phyloP scores from a whole-genome alignment of 441 rosid genomes.

The Flueggea neowawraea region DNA sequence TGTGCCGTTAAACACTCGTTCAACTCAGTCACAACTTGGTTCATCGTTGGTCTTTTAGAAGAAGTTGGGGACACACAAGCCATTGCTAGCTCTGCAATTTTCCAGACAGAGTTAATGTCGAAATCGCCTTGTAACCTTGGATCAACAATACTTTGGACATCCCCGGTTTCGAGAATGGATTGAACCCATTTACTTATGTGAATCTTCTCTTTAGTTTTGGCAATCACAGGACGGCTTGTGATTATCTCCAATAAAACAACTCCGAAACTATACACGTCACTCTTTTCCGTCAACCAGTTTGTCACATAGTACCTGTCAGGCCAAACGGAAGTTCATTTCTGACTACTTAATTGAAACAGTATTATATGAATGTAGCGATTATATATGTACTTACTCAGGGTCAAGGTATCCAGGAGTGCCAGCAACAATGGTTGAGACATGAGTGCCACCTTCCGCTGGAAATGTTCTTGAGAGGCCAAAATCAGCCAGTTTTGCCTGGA shows the following conservation, averaged over 20 bases:
- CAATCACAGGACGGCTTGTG: conserved; percentile 36
- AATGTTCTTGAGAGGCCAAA: conserved; percentile 36
- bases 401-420: conserved; percentile 48
- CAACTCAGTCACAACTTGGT: conserved; percentile 37
- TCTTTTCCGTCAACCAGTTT: conserved; percentile 25
- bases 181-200: conserved; percentile 47
- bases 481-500: conserved; percentile 40
- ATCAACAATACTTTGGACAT: conserved; percentile 44
- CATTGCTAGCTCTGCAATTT: conserved; percentile 56
- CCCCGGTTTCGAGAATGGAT: conserved; percentile 40
- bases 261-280: conserved; percentile 63
- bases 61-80: conserved; percentile 31
- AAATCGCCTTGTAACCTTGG: conserved; percentile 40
- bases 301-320: conserved; percentile 10
- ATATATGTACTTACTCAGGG: conserved; percentile 28
- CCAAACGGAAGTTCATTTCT: not conserved
- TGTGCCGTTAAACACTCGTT: conserved; percentile 31
- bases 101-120: conserved; percentile 43
- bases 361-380: not conserved
- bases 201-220: conserved; percentile 14
- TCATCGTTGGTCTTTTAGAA: conserved; percentile 37
- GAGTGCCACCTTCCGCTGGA: conserved; percentile 16
- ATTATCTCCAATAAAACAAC: conserved; percentile 45
- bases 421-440: conserved; percentile 21
- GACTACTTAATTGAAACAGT: no score